A percentile compares a stretch with the other conserved stretches of the same genome.
phyloP scores from a whole-genome alignment of 2,329 filamentous ascomycete species.

The Epichloe coenophiala region DNA sequence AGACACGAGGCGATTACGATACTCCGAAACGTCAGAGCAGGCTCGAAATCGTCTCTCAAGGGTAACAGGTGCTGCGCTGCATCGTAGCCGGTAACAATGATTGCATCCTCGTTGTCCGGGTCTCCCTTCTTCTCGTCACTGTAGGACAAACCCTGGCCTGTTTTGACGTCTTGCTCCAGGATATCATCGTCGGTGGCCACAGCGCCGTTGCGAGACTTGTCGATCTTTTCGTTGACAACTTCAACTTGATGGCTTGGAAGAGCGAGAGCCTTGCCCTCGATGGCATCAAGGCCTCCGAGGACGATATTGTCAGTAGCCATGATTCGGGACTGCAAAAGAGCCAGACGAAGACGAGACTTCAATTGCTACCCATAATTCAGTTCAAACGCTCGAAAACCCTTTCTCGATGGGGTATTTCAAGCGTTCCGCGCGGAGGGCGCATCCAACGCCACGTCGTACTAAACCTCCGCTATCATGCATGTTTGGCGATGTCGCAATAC shows the following conservation, averaged over 20 bases:
- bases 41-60: constrained; percentile 38
- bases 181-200: background rate
- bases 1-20: constrained; percentile 35
- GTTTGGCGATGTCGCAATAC: background rate
- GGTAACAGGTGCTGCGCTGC: constrained; percentile 34
- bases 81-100: constrained; percentile 39
- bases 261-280: background rate
- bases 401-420: background rate
- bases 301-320: background rate
- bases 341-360: background rate
- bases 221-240: background rate
- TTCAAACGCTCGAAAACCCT: background rate
- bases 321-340: background rate
- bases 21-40: constrained; percentile 37
- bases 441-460: background rate
- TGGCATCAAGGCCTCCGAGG: background rate
- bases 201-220: background rate
- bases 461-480: background rate
- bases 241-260: background rate
- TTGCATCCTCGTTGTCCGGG: constrained; percentile 21
- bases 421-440: background rate
- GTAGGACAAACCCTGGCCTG: constrained; percentile 4
- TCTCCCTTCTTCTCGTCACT: constrained; percentile 18
- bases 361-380: background rate
- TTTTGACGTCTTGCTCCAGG: background rate